Conservation (phyloP, 2,329 filamentous ascomycete species). For the Fusarium keratoplasticum region DNA sequence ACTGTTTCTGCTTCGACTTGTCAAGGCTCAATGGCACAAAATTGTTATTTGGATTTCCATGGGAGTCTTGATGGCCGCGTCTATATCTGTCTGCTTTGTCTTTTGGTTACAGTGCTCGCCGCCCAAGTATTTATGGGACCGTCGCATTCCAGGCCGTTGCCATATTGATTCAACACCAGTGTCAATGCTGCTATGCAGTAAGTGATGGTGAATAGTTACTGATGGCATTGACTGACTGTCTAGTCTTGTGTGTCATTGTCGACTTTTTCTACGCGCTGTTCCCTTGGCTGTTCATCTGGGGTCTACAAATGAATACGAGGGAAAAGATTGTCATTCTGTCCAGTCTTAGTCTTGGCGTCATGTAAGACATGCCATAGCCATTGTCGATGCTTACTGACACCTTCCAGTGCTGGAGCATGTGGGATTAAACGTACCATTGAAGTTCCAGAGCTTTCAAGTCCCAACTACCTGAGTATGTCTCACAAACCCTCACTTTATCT, state of each 20-base stretch:
- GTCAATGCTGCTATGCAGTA: conserved; percentile 39
- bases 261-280: conserved; percentile 56
- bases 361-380: conserved; percentile 41
- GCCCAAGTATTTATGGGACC: conserved; percentile 34
- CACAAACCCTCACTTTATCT: fast-evolving
- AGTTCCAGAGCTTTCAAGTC: conserved; percentile 44
- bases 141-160: conserved; percentile 29
- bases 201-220: background rate
- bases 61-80: conserved; percentile 32
- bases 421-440: conserved; percentile 46
- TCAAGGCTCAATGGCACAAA: conserved; percentile 50
- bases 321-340: conserved; percentile 58
- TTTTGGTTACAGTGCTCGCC: conserved; percentile 37
- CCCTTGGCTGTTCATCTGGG: conserved; percentile 59
- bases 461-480: conserved; percentile 35
- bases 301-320: conserved; percentile 56
- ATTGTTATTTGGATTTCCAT: conserved; percentile 50
- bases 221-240: background rate
- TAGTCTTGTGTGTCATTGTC: conserved; percentile 44
- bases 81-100: conserved; percentile 22
- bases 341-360: conserved; percentile 56
- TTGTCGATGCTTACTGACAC: background rate
- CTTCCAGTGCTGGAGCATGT: conserved; percentile 42
- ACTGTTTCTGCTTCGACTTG: conserved; percentile 53
- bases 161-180: conserved; percentile 32